phyloP scores from a whole-genome alignment of 2,329 filamentous ascomycete genomes.

The Colletotrichum sojae region DNA sequence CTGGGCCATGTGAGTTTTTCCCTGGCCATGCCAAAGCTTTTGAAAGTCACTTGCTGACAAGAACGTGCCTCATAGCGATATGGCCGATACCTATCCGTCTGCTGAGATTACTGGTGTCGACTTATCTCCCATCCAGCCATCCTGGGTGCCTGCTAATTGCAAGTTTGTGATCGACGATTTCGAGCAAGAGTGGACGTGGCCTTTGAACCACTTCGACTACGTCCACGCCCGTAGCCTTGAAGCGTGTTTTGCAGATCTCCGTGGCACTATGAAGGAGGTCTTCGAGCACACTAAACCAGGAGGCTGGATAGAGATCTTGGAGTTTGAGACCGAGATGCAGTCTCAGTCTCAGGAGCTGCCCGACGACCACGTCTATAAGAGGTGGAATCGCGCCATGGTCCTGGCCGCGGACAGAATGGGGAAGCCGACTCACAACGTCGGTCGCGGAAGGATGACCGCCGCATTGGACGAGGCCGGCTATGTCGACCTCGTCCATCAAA shows the following conservation, averaged over 20 bases:
- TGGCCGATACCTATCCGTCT: conserved; percentile 59
- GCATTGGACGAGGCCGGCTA: conserved; percentile 49
- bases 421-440: no score
- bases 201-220: conserved; percentile 56
- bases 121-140: conserved; percentile 64
- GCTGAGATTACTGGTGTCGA: conserved; percentile 65
- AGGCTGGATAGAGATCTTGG: conserved; percentile 51
- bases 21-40: no score
- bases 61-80: conserved; percentile 61
- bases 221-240: no score
- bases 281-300: conserved; percentile 63
- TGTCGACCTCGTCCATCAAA: conserved; percentile 33
- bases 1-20: conserved; percentile 60
- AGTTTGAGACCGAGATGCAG: conserved; percentile 45
- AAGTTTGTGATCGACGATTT: conserved; percentile 54
- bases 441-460: no score
- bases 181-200: conserved; percentile 59
- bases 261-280: conserved; percentile 65
- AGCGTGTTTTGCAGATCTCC: no score
- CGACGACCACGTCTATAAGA: no score
- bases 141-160: conserved; percentile 49
- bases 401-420: no score
- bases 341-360: conserved; percentile 1
- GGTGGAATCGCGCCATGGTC: no score
- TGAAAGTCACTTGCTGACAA: no score